These are phyloP conservation scores for Lodderomyces theae DNA, from an alignment of 1,139 yeast species.

Conservation along the genomic window DNA sequence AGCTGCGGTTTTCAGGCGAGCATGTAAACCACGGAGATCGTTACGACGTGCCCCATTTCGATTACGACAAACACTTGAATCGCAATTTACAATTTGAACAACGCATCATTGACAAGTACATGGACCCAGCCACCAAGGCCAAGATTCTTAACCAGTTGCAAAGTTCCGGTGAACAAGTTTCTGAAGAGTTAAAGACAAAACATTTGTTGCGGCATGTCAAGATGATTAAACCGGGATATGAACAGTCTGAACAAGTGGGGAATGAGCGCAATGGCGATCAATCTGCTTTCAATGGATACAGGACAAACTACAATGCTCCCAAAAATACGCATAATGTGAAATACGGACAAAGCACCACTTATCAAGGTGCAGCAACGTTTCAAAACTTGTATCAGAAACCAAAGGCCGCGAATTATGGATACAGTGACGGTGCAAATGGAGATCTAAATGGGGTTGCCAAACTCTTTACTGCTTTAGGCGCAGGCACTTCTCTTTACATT, in stretches of 20 bases:
- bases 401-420: slow-evolving; percentile 6
- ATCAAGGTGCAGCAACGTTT: slow-evolving; percentile 13
- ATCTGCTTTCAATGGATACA: background rate
- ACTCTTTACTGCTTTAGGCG: slow-evolving; percentile 28
- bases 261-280: background rate
- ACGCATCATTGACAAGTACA: slow-evolving; percentile 42
- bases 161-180: slow-evolving; percentile 32
- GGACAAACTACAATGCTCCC: background rate
- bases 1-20: slow-evolving; percentile 35
- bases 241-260: background rate
- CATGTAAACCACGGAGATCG: slow-evolving; percentile 46
- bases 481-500: slow-evolving; percentile 30
- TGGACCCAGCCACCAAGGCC: slow-evolving; percentile 31
- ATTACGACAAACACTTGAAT: slow-evolving; percentile 59
- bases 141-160: slow-evolving; percentile 35
- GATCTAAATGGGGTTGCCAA: slow-evolving; percentile 22
- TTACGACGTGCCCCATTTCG: slow-evolving; percentile 73
- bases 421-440: slow-evolving; percentile 10
- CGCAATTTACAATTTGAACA: slow-evolving; percentile 65
- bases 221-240: slow-evolving; percentile 4
- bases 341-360: slow-evolving; percentile 10
- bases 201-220: slow-evolving; percentile 40
- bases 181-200: slow-evolving; percentile 44
- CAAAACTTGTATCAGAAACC: slow-evolving; percentile 37
- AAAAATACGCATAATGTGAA: slow-evolving; percentile 6